A percentile compares a stretch with the other conserved stretches of the same genome.
phyloP scores from a whole-genome alignment of 176 grass and related monocot species.

The Coix lacrymajobi region DNA sequence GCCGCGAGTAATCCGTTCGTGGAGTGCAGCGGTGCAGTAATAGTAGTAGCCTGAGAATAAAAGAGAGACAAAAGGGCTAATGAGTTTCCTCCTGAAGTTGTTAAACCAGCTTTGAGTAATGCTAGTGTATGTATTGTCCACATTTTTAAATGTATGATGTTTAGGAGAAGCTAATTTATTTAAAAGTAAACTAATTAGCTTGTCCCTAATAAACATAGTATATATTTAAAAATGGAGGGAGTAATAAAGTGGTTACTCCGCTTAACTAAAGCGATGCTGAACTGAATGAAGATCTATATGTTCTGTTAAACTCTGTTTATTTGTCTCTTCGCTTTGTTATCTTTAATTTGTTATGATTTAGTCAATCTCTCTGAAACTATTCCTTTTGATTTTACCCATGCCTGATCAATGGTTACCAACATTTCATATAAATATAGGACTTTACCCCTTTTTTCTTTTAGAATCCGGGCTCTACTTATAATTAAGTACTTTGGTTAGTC shows the following conservation, averaged over 20 bases:
- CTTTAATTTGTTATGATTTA: background rate
- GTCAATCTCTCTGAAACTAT: background rate
- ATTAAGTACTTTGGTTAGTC: background rate
- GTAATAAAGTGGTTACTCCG: background rate
- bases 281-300: background rate
- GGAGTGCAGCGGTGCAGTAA: background rate
- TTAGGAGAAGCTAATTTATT: background rate
- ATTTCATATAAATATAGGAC: too few relatives aligned
- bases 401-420: background rate
- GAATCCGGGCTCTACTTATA: too few relatives aligned
- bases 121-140: background rate
- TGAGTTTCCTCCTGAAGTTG: background rate
- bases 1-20: background rate
- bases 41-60: background rate
- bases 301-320: background rate
- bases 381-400: too few relatives aligned
- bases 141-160: background rate
- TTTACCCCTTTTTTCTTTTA: too few relatives aligned
- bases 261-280: background rate
- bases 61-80: background rate
- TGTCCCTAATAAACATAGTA: background rate
- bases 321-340: background rate
- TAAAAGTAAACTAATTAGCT: background rate
- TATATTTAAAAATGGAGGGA: background rate
- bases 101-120: constrained; percentile 6